phyloP scores from a whole-genome alignment of 2,329 filamentous ascomycete species.

The Alternaria gaisen region DNA sequence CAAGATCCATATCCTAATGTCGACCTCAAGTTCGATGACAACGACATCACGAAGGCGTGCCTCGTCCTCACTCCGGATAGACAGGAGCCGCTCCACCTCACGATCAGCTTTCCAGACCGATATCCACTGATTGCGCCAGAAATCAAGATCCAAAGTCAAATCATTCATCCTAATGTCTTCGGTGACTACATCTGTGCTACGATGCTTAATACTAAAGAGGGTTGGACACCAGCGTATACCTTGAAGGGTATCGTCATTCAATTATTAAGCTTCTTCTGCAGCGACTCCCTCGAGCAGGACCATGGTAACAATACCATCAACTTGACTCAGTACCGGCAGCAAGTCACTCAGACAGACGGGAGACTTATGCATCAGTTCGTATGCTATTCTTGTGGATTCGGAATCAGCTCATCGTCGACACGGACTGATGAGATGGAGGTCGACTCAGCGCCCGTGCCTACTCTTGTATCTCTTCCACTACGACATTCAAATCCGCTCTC shows the following conservation, averaged over 20 bases:
- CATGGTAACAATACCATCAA: conserved; percentile 35
- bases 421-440: background rate
- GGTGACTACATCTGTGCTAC: conserved; percentile 58
- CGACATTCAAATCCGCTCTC: background rate
- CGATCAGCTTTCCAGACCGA: conserved; percentile 44
- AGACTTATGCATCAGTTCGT: background rate
- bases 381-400: background rate
- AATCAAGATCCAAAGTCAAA: conserved; percentile 53
- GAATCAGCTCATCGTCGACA: background rate
- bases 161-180: conserved; percentile 60
- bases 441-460: background rate
- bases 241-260: conserved; percentile 62
- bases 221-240: conserved; percentile 62
- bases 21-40: conserved; percentile 50
- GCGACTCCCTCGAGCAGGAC: conserved; percentile 57
- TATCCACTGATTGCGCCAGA: conserved; percentile 55
- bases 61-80: conserved; percentile 55
- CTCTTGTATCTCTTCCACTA: background rate
- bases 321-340: conserved; percentile 30
- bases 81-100: conserved; percentile 56
- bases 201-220: conserved; percentile 55
- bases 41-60: conserved; percentile 52
- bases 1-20: conserved; percentile 60
- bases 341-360: background rate
- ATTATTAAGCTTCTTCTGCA: conserved; percentile 62